Evolutionary conservation across 805 yeast species (phyloP).

Genomic region (Ogataea ramenticola): DNA sequence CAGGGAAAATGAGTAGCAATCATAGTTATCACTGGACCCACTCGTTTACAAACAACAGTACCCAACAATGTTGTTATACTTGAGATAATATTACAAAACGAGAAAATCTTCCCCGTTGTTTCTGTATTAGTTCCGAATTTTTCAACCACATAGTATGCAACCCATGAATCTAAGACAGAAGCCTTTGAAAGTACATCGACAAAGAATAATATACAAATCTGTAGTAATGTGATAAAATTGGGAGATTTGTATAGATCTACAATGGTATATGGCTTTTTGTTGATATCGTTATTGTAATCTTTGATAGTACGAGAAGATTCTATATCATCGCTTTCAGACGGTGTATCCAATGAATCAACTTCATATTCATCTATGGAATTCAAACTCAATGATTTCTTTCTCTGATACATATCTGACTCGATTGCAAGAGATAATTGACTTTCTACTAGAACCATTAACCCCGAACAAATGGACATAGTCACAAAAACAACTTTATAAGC

Average conservation of each 20-base stretch:
- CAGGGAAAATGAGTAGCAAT: slow-evolving; percentile 37
- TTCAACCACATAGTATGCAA: slow-evolving; percentile 34
- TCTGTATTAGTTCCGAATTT: slow-evolving; percentile 29
- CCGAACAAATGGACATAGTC: slow-evolving; percentile 18
- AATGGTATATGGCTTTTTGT: background rate
- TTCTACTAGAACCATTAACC: slow-evolving; percentile 9
- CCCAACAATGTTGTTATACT: slow-evolving; percentile 35
- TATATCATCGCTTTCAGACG: background rate
- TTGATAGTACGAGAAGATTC: background rate
- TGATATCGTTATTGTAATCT: background rate
- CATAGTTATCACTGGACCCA: slow-evolving; percentile 40
- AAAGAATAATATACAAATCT: slow-evolving; percentile 31
- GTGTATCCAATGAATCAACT: background rate
- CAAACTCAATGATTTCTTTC: background rate
- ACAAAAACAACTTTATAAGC: slow-evolving; percentile 27
- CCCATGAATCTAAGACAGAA: slow-evolving; percentile 38
- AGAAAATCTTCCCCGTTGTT: slow-evolving; percentile 33
- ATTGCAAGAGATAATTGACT: background rate
- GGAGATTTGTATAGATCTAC: slow-evolving; percentile 7
- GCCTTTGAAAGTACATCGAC: slow-evolving; percentile 39
- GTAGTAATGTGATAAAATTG: slow-evolving; percentile 13
- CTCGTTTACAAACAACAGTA: slow-evolving; percentile 33
- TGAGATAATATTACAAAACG: slow-evolving; percentile 30
- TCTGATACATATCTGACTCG: background rate
- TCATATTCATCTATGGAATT: slow-evolving; percentile 1